A percentile compares a stretch with the other conserved stretches of the same genome.
Evolutionary conservation across 345 rosid species (phyloP).

Genomic region (Microcos paniculata): DNA sequence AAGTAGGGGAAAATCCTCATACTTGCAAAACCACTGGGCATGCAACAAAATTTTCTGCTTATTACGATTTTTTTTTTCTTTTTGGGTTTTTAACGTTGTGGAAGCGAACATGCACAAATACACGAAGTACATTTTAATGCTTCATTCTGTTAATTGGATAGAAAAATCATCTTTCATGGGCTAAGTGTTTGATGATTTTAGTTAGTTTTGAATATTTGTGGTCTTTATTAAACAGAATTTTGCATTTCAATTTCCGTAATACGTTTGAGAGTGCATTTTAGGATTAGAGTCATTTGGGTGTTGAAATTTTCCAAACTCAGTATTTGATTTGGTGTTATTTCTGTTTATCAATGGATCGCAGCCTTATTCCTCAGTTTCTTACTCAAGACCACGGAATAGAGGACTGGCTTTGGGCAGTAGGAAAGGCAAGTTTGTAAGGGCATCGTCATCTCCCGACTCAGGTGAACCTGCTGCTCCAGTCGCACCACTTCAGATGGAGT

Average conservation of each 20-base stretch:
- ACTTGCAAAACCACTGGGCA: not conserved
- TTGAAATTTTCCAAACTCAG: not conserved
- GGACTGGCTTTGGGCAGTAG: slow-evolving; percentile 33
- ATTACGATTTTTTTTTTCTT: no score
- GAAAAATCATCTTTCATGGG: not conserved
- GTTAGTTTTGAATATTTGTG: not conserved
- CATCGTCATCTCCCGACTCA: slow-evolving; percentile 56
- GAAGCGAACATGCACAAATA: not conserved
- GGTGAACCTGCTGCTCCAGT: slow-evolving; percentile 44
- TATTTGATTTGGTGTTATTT: slow-evolving; percentile 5
- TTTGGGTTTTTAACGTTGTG: not conserved
- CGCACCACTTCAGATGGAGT: slow-evolving; percentile 83
- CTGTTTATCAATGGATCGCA: slow-evolving; percentile 26
- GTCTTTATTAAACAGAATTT: not conserved
- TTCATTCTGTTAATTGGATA: not conserved
- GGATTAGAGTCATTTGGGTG: not conserved
- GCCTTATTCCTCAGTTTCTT: slow-evolving; percentile 32
- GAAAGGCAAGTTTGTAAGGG: slow-evolving; percentile 50
- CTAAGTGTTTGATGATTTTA: not conserved
- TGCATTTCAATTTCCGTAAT: not conserved
- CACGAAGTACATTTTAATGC: not conserved
- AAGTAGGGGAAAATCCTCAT: not conserved
- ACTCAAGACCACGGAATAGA: slow-evolving; percentile 28
- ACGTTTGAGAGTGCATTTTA: not conserved
- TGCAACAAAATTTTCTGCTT: not conserved